Conservation (phyloP, 768 basidiomycete genomes). For the Lenzites betulinus region DNA sequence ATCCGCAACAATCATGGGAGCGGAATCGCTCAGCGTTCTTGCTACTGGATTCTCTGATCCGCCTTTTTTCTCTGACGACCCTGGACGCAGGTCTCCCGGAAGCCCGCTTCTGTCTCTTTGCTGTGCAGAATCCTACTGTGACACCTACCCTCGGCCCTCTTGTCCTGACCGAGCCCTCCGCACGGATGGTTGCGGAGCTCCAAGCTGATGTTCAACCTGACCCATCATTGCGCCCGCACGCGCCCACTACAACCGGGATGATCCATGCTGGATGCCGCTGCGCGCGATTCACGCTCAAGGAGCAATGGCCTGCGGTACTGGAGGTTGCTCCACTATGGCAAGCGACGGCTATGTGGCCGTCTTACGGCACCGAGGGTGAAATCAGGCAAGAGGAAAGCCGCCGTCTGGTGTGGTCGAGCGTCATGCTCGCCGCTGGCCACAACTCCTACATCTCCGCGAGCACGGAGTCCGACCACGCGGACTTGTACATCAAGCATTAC, state of each 20-base stretch:
- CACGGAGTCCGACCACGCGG: conserved; percentile 15
- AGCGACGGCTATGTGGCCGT: conserved; percentile 63
- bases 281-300: conserved; percentile 48
- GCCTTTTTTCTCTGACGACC: conserved; percentile 48
- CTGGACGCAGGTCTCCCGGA: conserved; percentile 58
- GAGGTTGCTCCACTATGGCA: conserved; percentile 64
- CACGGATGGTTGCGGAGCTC: too few relatives aligned
- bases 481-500: conserved; percentile 60
- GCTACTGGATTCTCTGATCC: conserved; percentile 71
- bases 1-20: conserved; percentile 55
- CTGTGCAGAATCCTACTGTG: neutral
- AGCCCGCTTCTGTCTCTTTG: conserved; percentile 23
- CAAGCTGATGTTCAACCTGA: neutral
- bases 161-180: too few relatives aligned
- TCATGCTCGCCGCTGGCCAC: conserved; percentile 63
- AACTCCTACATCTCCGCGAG: conserved; percentile 57
- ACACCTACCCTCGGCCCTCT: neutral
- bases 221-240: neutral
- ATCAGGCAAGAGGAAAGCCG: conserved; percentile 71
- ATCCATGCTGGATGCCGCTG: conserved; percentile 24
- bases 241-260: neutral
- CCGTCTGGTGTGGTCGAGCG: conserved; percentile 70
- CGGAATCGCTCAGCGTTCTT: conserved; percentile 57
- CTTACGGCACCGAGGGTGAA: conserved; percentile 48
- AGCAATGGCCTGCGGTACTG: conserved; percentile 47